Conservation (phyloP, 1,139 yeast species). For the Hansenula anomala region DNA sequence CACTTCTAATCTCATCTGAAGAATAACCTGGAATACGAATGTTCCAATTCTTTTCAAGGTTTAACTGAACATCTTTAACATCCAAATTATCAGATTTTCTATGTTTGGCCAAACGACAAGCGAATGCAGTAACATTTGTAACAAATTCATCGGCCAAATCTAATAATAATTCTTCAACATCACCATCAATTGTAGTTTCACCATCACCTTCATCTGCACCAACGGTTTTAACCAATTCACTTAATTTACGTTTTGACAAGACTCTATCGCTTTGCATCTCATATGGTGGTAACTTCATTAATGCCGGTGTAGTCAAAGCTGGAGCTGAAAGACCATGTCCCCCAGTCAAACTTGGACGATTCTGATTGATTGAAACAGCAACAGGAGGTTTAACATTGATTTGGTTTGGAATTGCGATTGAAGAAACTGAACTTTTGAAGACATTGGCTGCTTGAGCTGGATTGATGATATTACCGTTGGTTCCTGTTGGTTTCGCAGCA, state of each 20-base stretch:
- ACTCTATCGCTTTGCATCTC: slow-evolving; percentile 84
- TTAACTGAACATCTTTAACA: slow-evolving; percentile 85
- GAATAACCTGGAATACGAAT: slow-evolving; percentile 91
- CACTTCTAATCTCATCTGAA: slow-evolving; percentile 83
- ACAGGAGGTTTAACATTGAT: slow-evolving; percentile 61
- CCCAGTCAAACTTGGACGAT: slow-evolving; percentile 79
- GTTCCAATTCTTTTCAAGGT: slow-evolving; percentile 93
- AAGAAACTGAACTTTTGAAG: slow-evolving; percentile 64
- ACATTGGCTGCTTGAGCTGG: slow-evolving; percentile 38
- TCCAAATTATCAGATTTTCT: slow-evolving; percentile 87
- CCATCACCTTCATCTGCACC: slow-evolving; percentile 86
- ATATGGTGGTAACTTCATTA: slow-evolving; percentile 71
- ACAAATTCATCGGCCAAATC: slow-evolving; percentile 97
- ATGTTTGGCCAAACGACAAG: slow-evolving; percentile 92
- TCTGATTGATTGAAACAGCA: slow-evolving; percentile 56
- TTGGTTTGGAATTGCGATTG: slow-evolving; percentile 67
- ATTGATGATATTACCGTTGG: slow-evolving; percentile 15
- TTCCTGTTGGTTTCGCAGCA: slow-evolving; percentile 30
- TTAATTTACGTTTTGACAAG: slow-evolving; percentile 79
- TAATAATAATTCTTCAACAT: slow-evolving; percentile 84
- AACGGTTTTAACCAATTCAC: slow-evolving; percentile 79
- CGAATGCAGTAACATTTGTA: slow-evolving; percentile 83
- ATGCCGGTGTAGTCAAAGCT: slow-evolving; percentile 69
- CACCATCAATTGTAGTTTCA: slow-evolving; percentile 89
- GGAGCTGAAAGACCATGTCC: slow-evolving; percentile 75